Percentiles rank a stretch among this genome's conserved stretches.
Conservation (phyloP, 352 stramenopile species). For the Phytophthora sp. region DNA sequence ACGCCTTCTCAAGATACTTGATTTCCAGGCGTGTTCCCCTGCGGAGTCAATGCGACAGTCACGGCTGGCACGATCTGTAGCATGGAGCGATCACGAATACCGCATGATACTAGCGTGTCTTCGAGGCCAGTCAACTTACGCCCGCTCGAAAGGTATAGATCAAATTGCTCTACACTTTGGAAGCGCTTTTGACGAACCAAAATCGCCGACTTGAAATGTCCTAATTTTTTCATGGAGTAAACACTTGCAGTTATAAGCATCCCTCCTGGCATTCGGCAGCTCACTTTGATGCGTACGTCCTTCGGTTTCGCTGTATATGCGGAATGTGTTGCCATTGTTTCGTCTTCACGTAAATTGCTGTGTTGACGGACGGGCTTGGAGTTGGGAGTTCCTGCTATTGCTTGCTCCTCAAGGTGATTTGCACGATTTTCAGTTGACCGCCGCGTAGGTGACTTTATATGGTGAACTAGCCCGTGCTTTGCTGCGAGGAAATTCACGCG, state of each 20-base stretch:
- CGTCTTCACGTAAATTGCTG: conserved; percentile 20
- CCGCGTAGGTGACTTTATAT: conserved; percentile 33
- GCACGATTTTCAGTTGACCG: conserved; percentile 8
- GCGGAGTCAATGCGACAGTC: conserved; percentile 1
- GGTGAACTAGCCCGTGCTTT: conserved; percentile 48
- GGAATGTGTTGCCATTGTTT: neutral
- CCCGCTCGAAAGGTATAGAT: conserved; percentile 51
- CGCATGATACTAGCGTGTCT: conserved; percentile 37
- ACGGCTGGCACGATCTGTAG: conserved; percentile 47
- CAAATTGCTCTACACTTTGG: conserved; percentile 54
- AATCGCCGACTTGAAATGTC: conserved; percentile 60
- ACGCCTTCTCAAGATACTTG: no score
- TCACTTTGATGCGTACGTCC: conserved; percentile 44
- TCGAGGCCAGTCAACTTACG: conserved; percentile 44
- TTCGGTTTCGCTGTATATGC: conserved; percentile 15
- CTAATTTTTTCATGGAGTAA: conserved; percentile 51
- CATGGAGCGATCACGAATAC: conserved; percentile 46
- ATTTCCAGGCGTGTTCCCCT: conserved; percentile 4
- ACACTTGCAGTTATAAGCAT: conserved; percentile 49
- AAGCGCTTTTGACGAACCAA: conserved; percentile 48
- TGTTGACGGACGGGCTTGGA: conserved; percentile 5
- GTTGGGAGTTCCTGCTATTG: conserved; percentile 4
- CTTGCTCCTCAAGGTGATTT: neutral
- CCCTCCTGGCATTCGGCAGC: conserved; percentile 61
- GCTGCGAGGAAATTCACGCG: conserved; percentile 53